Conservation (phyloP, 2,329 filamentous ascomycete genomes). For the Didymellaceae sp. region DNA sequence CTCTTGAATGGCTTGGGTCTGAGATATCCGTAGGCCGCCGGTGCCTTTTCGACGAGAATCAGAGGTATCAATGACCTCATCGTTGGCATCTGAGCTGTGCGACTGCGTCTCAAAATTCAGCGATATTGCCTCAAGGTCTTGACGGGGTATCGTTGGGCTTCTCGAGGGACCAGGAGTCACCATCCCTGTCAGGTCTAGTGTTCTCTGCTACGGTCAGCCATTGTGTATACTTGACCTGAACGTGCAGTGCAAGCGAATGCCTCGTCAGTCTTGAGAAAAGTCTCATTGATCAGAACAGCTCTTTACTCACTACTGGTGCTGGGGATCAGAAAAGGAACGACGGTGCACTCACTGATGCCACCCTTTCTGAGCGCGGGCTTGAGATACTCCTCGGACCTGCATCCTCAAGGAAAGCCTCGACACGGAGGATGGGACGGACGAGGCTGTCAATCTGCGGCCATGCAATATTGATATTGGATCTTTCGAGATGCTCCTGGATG, state of each 20-base stretch:
- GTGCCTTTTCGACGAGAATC: slow-evolving; percentile 34
- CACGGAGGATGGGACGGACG: slow-evolving; percentile 33
- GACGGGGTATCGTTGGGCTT: slow-evolving; percentile 25
- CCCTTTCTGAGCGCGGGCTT: slow-evolving; percentile 27
- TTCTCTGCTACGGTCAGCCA: slow-evolving; percentile 23
- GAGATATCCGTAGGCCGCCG: slow-evolving; percentile 38
- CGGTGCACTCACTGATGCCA: slow-evolving; percentile 36
- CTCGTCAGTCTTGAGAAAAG: no score
- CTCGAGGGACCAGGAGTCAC: slow-evolving; percentile 32
- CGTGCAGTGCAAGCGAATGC: neutral
- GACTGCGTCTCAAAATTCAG: slow-evolving; percentile 13
- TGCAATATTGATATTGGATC: slow-evolving; percentile 28
- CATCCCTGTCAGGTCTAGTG: slow-evolving; percentile 34
- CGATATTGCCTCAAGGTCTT: slow-evolving; percentile 14
- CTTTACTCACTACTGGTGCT: neutral
- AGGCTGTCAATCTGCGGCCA: slow-evolving; percentile 37
- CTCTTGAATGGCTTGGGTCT: slow-evolving; percentile 33
- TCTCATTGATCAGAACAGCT: no score
- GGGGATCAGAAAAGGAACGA: neutral
- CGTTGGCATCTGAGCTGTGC: slow-evolving; percentile 8
- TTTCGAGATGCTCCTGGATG: slow-evolving; percentile 39
- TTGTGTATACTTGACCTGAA: neutral
- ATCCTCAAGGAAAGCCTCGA: slow-evolving; percentile 45
- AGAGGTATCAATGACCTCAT: slow-evolving; percentile 1
- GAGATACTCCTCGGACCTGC: slow-evolving; percentile 16